Conservation (phyloP, 23 red algal species). For the Gracilariopsis chorda region DNA sequence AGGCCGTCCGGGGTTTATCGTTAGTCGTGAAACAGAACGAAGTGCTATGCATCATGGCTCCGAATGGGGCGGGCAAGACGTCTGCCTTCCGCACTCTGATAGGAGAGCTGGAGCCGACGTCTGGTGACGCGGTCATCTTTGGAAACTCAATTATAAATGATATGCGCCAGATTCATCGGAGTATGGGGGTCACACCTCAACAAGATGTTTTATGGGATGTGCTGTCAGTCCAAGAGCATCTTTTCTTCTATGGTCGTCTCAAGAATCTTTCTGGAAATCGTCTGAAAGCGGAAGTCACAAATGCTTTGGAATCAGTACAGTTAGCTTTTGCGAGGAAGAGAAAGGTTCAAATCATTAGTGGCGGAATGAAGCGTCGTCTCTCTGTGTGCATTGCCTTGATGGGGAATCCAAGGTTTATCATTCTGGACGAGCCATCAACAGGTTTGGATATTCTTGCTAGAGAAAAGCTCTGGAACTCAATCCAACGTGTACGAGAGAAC, state of each 20-base stretch:
- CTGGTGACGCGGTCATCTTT: constrained; percentile 58
- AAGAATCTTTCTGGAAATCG: constrained; percentile 45
- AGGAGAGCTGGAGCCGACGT: constrained; percentile 62
- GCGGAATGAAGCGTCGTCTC: constrained; percentile 89
- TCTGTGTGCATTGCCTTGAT: constrained; percentile 86
- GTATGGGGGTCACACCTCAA: constrained; percentile 82
- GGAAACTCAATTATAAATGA: constrained; percentile 70
- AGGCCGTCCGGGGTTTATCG: constrained; percentile 70
- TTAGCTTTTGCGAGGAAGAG: constrained; percentile 69
- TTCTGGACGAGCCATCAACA: constrained; percentile 93
- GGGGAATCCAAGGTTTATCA: constrained; percentile 70
- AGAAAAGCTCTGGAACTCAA: constrained; percentile 83
- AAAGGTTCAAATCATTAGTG: constrained; percentile 61
- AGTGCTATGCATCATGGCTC: constrained; percentile 74
- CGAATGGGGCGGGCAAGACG: constrained; percentile 87
- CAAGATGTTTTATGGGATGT: constrained; percentile 82
- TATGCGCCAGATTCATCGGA: constrained; percentile 52
- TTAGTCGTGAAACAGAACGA: constrained; percentile 64
- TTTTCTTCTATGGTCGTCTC: constrained; percentile 82
- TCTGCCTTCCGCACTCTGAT: constrained; percentile 73
- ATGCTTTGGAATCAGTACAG: constrained; percentile 66
- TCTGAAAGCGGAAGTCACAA: constrained; percentile 60
- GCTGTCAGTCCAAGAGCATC: constrained; percentile 82
- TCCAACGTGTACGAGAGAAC: constrained; percentile 52
- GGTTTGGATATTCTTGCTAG: constrained; percentile 76